These are phyloP conservation scores for Barnettozyma vustinii DNA, from an alignment of 805 yeast genomes.

Conservation along the genomic window DNA sequence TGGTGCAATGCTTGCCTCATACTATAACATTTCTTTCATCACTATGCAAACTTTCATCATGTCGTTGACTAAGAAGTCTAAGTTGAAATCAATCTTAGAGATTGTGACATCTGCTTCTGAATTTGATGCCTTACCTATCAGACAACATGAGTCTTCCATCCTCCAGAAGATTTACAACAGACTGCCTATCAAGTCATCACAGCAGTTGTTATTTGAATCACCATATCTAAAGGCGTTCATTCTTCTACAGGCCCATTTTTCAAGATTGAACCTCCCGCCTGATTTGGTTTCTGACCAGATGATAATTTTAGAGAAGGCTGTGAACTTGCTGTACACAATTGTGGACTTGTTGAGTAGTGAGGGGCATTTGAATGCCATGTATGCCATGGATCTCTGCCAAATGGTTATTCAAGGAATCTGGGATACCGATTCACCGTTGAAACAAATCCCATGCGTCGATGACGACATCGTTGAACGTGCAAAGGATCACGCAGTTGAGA, in stretches of 20 bases:
- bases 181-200: constrained; percentile 56
- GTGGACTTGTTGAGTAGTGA: constrained; percentile 77
- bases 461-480: constrained; percentile 50
- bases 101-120: constrained; percentile 64
- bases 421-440: constrained; percentile 72
- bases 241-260: constrained; percentile 75
- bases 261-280: constrained; percentile 54
- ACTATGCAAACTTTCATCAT: constrained; percentile 59
- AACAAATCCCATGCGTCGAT: constrained; percentile 72
- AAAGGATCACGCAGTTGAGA: constrained; percentile 47
- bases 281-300: constrained; percentile 58
- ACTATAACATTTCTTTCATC: constrained; percentile 57
- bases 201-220: constrained; percentile 31
- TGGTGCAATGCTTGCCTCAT: constrained; percentile 70
- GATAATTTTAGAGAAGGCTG: constrained; percentile 41
- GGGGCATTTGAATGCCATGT: constrained; percentile 71
- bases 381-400: constrained; percentile 83
- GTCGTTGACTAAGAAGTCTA: constrained; percentile 49
- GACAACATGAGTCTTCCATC: constrained; percentile 50
- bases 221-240: constrained; percentile 68
- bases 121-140: constrained; percentile 59
- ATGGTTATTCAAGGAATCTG: constrained; percentile 85
- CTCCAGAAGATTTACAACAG: constrained; percentile 48
- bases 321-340: constrained; percentile 55
- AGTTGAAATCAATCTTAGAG: constrained; percentile 58